A percentile compares a stretch with the other conserved stretches of the same genome.
phyloP scores from a whole-genome alignment of 2,329 filamentous ascomycete genomes.

The Penicillium sp. region DNA sequence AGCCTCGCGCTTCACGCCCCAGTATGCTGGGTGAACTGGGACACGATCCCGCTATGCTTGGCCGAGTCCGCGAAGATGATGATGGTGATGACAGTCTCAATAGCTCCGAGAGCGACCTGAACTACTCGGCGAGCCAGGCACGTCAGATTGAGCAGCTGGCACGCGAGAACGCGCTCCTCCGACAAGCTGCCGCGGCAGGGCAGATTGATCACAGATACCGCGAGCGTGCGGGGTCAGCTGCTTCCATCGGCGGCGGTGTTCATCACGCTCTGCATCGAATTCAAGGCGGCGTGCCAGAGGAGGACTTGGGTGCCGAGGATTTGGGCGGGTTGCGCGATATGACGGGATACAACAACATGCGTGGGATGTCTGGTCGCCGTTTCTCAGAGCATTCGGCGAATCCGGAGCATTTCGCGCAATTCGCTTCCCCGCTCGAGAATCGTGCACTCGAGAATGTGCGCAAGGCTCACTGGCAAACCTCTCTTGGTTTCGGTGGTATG shows the following conservation, averaged over 20 bases:
- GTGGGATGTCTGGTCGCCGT: slow-evolving; percentile 41
- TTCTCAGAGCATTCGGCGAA: slow-evolving; percentile 49
- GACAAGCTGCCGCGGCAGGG: slow-evolving; percentile 46
- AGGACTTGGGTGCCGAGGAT: slow-evolving; percentile 49
- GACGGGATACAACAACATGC: slow-evolving; percentile 41
- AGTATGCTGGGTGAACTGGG: slow-evolving; percentile 50
- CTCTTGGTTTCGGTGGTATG: slow-evolving; percentile 50
- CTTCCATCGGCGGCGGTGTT: slow-evolving; percentile 35
- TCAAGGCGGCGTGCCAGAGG: slow-evolving; percentile 45
- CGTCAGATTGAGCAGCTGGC: slow-evolving; percentile 50
- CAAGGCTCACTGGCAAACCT: slow-evolving; percentile 54
- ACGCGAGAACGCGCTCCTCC: slow-evolving; percentile 50
- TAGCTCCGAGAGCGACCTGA: slow-evolving; percentile 41
- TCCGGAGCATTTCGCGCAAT: slow-evolving; percentile 42
- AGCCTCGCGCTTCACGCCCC: slow-evolving; percentile 73
- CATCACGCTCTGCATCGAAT: slow-evolving; percentile 41
- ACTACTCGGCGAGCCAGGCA: slow-evolving; percentile 43
- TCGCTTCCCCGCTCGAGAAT: slow-evolving; percentile 42
- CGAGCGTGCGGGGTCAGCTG: slow-evolving; percentile 45
- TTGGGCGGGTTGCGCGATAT: slow-evolving; percentile 46
- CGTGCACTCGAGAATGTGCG: slow-evolving; percentile 48
- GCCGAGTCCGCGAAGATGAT: slow-evolving; percentile 52
- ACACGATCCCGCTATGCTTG: slow-evolving; percentile 49
- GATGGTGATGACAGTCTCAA: slow-evolving; percentile 46
- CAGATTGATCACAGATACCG: slow-evolving; percentile 42